Percentiles rank a stretch among this genome's conserved stretches.
Evolutionary conservation across 2,329 filamentous ascomycete genomes (phyloP).

Genomic region (Acrocalymma vagum): DNA sequence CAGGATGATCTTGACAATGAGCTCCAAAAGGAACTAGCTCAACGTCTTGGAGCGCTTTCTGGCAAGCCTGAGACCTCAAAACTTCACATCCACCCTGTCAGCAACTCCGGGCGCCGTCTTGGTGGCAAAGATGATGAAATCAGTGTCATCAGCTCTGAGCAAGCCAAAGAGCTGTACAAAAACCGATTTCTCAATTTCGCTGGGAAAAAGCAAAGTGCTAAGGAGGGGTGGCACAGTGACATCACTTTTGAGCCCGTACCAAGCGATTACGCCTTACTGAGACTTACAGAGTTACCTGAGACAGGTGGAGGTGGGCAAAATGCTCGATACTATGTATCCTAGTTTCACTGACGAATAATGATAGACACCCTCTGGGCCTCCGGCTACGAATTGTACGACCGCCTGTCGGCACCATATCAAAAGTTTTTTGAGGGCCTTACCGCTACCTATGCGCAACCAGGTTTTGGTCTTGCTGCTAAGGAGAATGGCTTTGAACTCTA

Average conservation of each 20-base stretch:
- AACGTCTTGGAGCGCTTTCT: constrained; percentile 65
- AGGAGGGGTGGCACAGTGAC: constrained; percentile 62
- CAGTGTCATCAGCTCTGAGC: constrained; percentile 48
- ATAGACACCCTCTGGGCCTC: constrained; percentile 46
- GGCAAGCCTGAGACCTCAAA: constrained; percentile 65
- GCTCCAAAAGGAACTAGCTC: constrained; percentile 62
- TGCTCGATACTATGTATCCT: neutral
- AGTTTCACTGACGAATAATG: neutral
- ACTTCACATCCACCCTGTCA: constrained; percentile 69
- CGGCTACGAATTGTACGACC: constrained; percentile 58
- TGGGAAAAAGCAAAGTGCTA: constrained; percentile 55
- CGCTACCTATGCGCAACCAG: constrained; percentile 57
- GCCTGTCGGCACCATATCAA: constrained; percentile 58
- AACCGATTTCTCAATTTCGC: constrained; percentile 27
- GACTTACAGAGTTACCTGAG: constrained; percentile 44
- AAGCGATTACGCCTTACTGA: constrained; percentile 47
- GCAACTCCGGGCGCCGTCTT: constrained; percentile 55
- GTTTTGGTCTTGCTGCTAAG: constrained; percentile 48
- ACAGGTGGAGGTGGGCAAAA: constrained; percentile 54
- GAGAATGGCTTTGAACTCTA: constrained; percentile 55
- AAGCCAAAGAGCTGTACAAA: constrained; percentile 43
- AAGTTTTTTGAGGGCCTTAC: constrained; percentile 58
- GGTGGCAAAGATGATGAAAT: constrained; percentile 49
- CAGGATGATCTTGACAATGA: constrained; percentile 61
- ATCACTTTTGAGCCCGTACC: constrained; percentile 51